Conservation (phyloP, 2,329 filamentous ascomycete genomes). For the Didymella arachidicola region DNA sequence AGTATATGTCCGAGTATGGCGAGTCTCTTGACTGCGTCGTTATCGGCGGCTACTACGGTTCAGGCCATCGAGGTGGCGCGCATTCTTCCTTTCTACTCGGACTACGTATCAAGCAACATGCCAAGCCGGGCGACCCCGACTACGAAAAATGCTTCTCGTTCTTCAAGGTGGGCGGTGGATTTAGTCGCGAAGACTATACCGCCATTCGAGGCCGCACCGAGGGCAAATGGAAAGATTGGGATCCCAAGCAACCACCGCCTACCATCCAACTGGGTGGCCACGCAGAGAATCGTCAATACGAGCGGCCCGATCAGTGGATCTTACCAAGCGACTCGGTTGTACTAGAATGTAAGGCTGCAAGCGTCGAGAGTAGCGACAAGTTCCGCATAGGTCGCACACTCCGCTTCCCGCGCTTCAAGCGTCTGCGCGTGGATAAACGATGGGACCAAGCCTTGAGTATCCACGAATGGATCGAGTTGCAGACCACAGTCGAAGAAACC, state of each 20-base stretch:
- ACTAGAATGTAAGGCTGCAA: conserved; percentile 86
- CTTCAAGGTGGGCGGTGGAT: conserved; percentile 96
- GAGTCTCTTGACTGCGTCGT: conserved; percentile 90
- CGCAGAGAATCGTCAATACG: conserved; percentile 71
- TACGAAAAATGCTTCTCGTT: conserved; percentile 89
- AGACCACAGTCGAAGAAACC: conserved; percentile 73
- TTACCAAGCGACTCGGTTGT: conserved; percentile 87
- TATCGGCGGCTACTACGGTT: conserved; percentile 92
- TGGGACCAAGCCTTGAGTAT: conserved; percentile 84
- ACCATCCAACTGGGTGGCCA: conserved; percentile 81
- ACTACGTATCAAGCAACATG: conserved; percentile 74
- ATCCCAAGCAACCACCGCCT: conserved; percentile 75
- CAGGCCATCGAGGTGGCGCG: conserved; percentile 80
- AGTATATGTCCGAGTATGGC: conserved; percentile 97
- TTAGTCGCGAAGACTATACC: conserved; percentile 83
- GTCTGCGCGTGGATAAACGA: conserved; percentile 78
- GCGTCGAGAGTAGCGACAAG: conserved; percentile 74
- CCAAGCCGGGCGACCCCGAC: conserved; percentile 63
- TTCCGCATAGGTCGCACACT: conserved; percentile 81
- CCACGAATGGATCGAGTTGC: conserved; percentile 78
- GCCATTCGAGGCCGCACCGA: conserved; percentile 84
- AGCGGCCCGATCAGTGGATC: conserved; percentile 92
- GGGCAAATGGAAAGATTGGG: conserved; percentile 91
- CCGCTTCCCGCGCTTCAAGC: conserved; percentile 89
- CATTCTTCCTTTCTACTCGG: conserved; percentile 92